Conservation (phyloP, 225 moss, liverwort and hornwort genomes). For the Physcomitrellopsis africana region DNA sequence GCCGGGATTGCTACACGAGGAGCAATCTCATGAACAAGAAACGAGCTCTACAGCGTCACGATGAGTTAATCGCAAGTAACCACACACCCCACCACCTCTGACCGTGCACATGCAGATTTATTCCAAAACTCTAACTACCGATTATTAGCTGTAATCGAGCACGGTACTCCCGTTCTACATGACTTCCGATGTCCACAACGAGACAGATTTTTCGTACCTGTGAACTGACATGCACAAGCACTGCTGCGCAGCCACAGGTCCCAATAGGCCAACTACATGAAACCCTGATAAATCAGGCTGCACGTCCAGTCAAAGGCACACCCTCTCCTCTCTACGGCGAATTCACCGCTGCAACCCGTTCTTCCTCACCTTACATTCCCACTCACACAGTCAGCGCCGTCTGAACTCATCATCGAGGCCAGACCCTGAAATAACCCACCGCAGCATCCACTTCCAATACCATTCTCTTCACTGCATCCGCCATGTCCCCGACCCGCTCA, state of each 20-base stretch:
- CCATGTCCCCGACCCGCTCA: neutral
- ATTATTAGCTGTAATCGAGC: neutral
- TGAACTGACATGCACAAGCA: conserved; percentile 11
- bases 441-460: neutral
- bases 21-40: too few species aligned
- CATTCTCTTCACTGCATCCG: neutral
- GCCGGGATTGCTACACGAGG: too few species aligned
- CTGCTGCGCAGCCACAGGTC: neutral
- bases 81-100: neutral
- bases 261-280: neutral
- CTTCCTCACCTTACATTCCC: neutral
- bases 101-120: neutral
- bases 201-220: neutral
- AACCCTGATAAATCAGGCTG: neutral
- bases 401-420: conserved; percentile 1
- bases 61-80: conserved; percentile 12
- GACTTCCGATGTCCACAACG: neutral
- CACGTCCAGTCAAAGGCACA: neutral
- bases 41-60: neutral
- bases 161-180: conserved; percentile 10
- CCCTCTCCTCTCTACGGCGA: neutral
- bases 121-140: neutral
- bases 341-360: neutral
- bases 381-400: conserved; percentile 7
- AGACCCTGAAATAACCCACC: neutral